Evolutionary conservation across 805 yeast species (phyloP).

Genomic region (Saccharomycopsis malanga): DNA sequence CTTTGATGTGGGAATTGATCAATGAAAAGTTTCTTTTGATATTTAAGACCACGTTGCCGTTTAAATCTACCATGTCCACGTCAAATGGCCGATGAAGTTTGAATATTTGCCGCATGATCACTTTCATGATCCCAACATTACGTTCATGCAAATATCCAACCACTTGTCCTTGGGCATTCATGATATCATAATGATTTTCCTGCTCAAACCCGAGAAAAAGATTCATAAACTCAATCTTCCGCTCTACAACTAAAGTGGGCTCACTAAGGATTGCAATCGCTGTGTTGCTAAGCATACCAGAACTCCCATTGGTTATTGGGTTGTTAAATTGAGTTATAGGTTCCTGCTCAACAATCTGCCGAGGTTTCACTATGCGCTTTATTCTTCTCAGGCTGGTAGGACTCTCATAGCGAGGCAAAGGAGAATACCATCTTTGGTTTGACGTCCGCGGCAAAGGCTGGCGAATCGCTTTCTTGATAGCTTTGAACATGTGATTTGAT

Average conservation of each 20-base stretch:
- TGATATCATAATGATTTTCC: constrained; percentile 68
- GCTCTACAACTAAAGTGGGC: constrained; percentile 81
- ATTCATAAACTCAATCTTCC: constrained; percentile 85
- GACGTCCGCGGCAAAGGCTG: neutral
- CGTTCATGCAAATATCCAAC: constrained; percentile 80
- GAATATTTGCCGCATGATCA: constrained; percentile 75
- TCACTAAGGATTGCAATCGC: constrained; percentile 47
- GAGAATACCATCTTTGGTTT: neutral
- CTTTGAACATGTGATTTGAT: no score
- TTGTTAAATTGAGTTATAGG: no score
- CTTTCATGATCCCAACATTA: constrained; percentile 47
- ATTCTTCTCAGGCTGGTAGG: neutral
- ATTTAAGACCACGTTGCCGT: constrained; percentile 53
- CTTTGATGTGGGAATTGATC: constrained; percentile 82
- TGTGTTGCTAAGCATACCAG: constrained; percentile 3
- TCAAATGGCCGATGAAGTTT: constrained; percentile 81
- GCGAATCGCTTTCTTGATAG: neutral
- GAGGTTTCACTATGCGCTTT: neutral
- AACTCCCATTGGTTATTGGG: no score
- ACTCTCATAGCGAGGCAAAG: constrained; percentile 1
- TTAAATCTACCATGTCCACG: constrained; percentile 61
- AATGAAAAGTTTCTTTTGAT: constrained; percentile 80
- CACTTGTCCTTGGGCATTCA: constrained; percentile 66
- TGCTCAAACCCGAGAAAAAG: constrained; percentile 87
- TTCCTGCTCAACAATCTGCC: neutral